phyloP scores from a whole-genome alignment of 2,329 filamentous ascomycete genomes.

The Penicillium glabrum region DNA sequence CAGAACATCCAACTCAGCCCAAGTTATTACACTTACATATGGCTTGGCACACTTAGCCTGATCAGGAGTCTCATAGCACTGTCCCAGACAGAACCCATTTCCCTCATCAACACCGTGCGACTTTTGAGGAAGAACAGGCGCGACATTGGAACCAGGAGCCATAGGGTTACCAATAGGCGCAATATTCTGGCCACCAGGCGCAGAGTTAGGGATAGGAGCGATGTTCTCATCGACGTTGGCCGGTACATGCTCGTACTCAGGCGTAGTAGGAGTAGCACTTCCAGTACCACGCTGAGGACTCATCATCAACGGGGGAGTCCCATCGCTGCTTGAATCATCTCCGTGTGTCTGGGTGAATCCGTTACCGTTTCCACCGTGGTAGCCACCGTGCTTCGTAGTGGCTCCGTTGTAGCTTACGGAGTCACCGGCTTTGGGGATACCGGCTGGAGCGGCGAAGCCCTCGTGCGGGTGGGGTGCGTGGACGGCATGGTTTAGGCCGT shows the following conservation, averaged over 20 bases:
- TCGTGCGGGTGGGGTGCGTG: not conserved
- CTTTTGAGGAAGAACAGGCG: slow-evolving; percentile 5
- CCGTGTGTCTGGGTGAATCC: not conserved
- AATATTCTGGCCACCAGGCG: not conserved
- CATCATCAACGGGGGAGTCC: not conserved
- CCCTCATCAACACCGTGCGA: slow-evolving; percentile 12
- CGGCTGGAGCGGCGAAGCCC: not conserved
- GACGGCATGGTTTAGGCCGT: not conserved
- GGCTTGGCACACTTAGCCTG: slow-evolving; percentile 11
- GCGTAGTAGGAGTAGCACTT: not conserved
- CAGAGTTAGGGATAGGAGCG: not conserved
- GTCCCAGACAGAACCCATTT: slow-evolving; percentile 17
- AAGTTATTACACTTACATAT: slow-evolving; percentile 12
- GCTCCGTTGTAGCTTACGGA: not conserved
- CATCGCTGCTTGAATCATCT: not conserved
- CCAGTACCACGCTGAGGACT: not conserved
- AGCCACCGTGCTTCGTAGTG: not conserved
- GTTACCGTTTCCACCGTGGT: slow-evolving; percentile 1
- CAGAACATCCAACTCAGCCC: not conserved
- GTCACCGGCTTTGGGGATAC: not conserved
- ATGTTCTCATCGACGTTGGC: not conserved
- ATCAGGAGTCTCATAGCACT: slow-evolving; percentile 8
- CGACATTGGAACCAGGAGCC: slow-evolving; percentile 8
- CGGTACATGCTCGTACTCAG: not conserved
- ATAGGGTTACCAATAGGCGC: slow-evolving; percentile 9